Conservation (phyloP, 2,329 filamentous ascomycete species). For the Alternaria sp. region DNA sequence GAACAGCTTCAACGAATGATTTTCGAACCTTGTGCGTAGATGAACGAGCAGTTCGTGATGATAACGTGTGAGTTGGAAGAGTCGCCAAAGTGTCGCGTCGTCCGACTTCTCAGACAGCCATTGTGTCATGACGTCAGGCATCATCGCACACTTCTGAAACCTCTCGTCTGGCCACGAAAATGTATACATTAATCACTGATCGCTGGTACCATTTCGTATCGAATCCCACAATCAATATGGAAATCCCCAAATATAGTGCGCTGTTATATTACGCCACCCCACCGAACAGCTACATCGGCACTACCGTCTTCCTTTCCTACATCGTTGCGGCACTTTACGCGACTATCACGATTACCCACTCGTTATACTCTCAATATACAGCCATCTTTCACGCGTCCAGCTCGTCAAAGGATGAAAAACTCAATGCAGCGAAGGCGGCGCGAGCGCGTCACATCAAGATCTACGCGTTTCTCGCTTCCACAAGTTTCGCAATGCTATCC, state of each 20-base stretch:
- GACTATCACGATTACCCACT: slow-evolving; percentile 26
- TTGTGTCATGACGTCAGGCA: slow-evolving; percentile 45
- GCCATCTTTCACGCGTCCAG: not conserved
- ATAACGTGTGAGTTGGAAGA: not conserved
- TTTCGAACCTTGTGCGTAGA: not conserved
- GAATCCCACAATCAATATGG: slow-evolving; percentile 15
- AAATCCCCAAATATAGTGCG: slow-evolving; percentile 12
- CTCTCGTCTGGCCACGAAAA: not conserved
- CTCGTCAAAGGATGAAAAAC: slow-evolving; percentile 11
- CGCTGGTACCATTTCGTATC: not conserved
- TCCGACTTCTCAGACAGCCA: slow-evolving; percentile 33
- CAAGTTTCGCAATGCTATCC: slow-evolving; percentile 41
- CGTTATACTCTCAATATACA: slow-evolving; percentile 33
- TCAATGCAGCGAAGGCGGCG: slow-evolving; percentile 25
- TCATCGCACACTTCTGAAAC: slow-evolving; percentile 23
- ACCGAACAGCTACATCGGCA: slow-evolving; percentile 43
- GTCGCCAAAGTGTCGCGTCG: slow-evolving; percentile 23
- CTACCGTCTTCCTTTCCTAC: slow-evolving; percentile 43
- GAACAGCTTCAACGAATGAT: not conserved
- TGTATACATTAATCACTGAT: slow-evolving; percentile 4
- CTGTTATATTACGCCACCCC: slow-evolving; percentile 30
- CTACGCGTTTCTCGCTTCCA: slow-evolving; percentile 37
- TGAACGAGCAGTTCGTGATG: not conserved
- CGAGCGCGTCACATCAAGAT: slow-evolving; percentile 39
- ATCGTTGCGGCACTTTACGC: slow-evolving; percentile 40